Base-by-base conservation (phyloP, 805 yeast genomes). In the Groenewaldozyma tartarivorans region DNA sequence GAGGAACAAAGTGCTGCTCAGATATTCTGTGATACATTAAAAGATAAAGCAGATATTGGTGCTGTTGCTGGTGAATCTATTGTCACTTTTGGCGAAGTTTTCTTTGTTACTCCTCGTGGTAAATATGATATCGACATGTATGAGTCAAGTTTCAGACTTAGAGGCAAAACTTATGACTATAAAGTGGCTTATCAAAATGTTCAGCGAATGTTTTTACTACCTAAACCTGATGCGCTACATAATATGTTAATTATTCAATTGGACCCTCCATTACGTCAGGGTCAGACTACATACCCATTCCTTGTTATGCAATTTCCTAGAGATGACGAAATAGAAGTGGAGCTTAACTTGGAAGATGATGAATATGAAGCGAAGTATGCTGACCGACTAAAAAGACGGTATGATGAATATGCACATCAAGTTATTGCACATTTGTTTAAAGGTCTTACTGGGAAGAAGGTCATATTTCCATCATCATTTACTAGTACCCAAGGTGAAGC, bases 121-220 rank as follows among this genome's bases (percentile, higher is more conserved):
- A 90, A 98, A 62, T 92, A 88, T 61, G 97, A 92, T 61, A 82
- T 92, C 53, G 96, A 90, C 62, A 81, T 92, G 79, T 92, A 84
- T 63, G 79, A 84, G 27, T 74, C 76, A 22, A 82, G 92, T 39
- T 74, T 92, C 62, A 78, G 97, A 57, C 71, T 92, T 39, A 78
- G 98, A 55, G 99, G 99, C 60, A 92, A 90, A 63, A 92, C 97
- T 2, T 92, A 92, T 64, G 98, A 92, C 60, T 94, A 92, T 71
- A 92, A 90, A 64, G 74, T 92, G 45, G 95, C 83, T 60, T 90
- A 84, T 62, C 73, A 79, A 55, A 92, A 87, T 57, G 79, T 92
- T 47, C 95, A 87, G 62, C 74, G 96, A 55, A 77, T 92, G 29
- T 90, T 92, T 52, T 77, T 94, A 11, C 70, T 92, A 50, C 98